Conservation (phyloP, 2,329 filamentous ascomycete genomes). For the Sporothrix dimorphospora region DNA sequence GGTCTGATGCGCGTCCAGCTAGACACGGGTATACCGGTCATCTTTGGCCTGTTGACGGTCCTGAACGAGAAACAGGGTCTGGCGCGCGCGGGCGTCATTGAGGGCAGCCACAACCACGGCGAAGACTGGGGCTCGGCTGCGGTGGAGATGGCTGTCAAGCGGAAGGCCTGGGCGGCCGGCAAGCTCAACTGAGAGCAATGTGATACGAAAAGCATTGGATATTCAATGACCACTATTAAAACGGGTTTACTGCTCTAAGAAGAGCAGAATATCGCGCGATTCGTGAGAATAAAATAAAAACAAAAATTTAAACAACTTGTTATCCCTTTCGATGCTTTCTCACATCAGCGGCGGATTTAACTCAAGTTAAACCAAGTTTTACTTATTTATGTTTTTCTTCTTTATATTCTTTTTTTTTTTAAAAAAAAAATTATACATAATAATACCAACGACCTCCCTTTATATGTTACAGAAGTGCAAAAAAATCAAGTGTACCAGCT, state of each 20-base stretch:
- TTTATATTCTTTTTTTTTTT: no score
- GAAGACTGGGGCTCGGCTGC: constrained; percentile 95
- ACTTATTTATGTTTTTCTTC: no score
- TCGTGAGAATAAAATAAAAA: not conserved
- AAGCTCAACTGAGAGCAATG: constrained; percentile 46
- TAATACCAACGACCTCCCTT: no score
- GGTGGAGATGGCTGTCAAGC: constrained; percentile 90
- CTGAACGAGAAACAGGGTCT: constrained; percentile 85
- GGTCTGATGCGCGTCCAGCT: constrained; percentile 94
- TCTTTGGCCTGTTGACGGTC: constrained; percentile 91
- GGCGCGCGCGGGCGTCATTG: constrained; percentile 76
- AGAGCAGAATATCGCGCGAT: not conserved
- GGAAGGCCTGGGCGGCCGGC: constrained; percentile 79
- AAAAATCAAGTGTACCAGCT: no score
- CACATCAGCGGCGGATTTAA: no score
- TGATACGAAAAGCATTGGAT: constrained; percentile 19
- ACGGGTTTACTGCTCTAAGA: not conserved
- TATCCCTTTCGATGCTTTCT: no score
- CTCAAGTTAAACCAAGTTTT: no score
- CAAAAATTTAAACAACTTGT: not conserved
- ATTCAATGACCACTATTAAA: not conserved
- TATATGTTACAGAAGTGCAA: no score
- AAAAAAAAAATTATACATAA: no score
- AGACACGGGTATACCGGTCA: constrained; percentile 83
- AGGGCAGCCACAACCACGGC: constrained; percentile 82